phyloP scores from a whole-genome alignment of 257 asterid genomes.

The Phtheirospermum japonicum region DNA sequence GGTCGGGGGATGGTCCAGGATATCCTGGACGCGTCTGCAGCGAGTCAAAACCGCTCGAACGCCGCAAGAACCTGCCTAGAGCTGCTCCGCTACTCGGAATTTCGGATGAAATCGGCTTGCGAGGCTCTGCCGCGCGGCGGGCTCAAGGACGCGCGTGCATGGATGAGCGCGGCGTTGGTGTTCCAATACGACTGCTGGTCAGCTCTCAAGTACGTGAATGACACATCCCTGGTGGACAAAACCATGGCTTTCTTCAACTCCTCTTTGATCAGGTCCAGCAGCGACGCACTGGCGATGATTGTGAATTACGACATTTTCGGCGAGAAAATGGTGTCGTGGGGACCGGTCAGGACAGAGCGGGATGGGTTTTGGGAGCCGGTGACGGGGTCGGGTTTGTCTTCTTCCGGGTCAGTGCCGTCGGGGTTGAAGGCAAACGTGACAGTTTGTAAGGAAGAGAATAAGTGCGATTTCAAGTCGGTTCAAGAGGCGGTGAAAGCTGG shows the following conservation, averaged over 20 bases:
- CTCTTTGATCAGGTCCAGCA: slow-evolving; percentile 33
- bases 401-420: too few relatives aligned
- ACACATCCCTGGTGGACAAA: slow-evolving; percentile 36
- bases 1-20: slow-evolving; percentile 40
- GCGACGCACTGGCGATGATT: slow-evolving; percentile 49
- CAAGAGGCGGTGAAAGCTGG: too few relatives aligned
- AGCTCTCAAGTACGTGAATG: slow-evolving; percentile 53
- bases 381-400: too few relatives aligned
- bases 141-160: slow-evolving; percentile 63
- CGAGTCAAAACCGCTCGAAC: slow-evolving; percentile 40
- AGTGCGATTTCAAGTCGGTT: too few relatives aligned
- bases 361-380: slow-evolving; percentile 61
- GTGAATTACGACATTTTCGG: slow-evolving; percentile 41
- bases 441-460: too few relatives aligned
- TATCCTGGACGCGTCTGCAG: slow-evolving; percentile 33
- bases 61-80: slow-evolving; percentile 48
- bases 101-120: slow-evolving; percentile 29
- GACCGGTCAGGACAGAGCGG: slow-evolving; percentile 47
- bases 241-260: slow-evolving; percentile 42
- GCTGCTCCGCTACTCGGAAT: slow-evolving; percentile 37
- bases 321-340: slow-evolving; percentile 40
- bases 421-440: too few relatives aligned
- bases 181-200: too few relatives aligned
- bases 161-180: slow-evolving; percentile 75
- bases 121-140: slow-evolving; percentile 33